These are phyloP conservation scores for Tulasnella sp. DNA, from an alignment of 768 basidiomycete genomes.

Conservation along the genomic window DNA sequence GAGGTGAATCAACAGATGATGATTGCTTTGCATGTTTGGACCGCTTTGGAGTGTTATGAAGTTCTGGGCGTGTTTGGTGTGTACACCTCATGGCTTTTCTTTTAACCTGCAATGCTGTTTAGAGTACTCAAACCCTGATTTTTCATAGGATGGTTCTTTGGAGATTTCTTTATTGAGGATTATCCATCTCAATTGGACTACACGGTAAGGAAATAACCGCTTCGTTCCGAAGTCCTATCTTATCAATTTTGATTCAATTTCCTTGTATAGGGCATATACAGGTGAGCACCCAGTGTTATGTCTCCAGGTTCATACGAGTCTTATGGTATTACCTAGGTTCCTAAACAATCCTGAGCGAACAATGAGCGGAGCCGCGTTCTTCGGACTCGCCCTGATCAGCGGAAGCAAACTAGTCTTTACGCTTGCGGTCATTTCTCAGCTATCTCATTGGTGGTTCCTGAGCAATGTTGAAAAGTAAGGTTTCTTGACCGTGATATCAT, in stretches of 20 bases:
- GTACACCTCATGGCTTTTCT: slow-evolving; percentile 17
- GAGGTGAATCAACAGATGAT: slow-evolving; percentile 40
- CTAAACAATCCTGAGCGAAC: slow-evolving; percentile 85
- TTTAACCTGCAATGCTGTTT: no score
- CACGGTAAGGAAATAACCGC: slow-evolving; percentile 67
- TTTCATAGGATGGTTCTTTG: slow-evolving; percentile 95
- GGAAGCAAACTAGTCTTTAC: slow-evolving; percentile 82
- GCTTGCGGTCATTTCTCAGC: slow-evolving; percentile 70
- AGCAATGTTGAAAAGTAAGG: slow-evolving; percentile 80
- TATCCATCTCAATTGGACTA: slow-evolving; percentile 85
- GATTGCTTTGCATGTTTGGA: slow-evolving; percentile 82
- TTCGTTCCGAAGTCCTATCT: background rate
- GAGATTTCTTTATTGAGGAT: slow-evolving; percentile 92
- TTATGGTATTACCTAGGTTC: slow-evolving; percentile 37
- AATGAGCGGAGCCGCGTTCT: slow-evolving; percentile 91
- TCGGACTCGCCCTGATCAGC: slow-evolving; percentile 83
- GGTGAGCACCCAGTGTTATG: background rate
- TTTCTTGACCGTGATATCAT: background rate
- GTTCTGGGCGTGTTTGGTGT: slow-evolving; percentile 86
- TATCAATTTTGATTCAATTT: background rate
- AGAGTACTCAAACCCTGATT: no score
- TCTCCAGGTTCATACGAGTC: background rate
- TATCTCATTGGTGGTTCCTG: slow-evolving; percentile 96
- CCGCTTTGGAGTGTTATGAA: slow-evolving; percentile 77
- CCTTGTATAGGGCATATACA: slow-evolving; percentile 6